These are phyloP conservation scores for Oidiodendron maius DNA, from an alignment of 495 filamentous ascomycete species.

Conservation along the genomic window DNA sequence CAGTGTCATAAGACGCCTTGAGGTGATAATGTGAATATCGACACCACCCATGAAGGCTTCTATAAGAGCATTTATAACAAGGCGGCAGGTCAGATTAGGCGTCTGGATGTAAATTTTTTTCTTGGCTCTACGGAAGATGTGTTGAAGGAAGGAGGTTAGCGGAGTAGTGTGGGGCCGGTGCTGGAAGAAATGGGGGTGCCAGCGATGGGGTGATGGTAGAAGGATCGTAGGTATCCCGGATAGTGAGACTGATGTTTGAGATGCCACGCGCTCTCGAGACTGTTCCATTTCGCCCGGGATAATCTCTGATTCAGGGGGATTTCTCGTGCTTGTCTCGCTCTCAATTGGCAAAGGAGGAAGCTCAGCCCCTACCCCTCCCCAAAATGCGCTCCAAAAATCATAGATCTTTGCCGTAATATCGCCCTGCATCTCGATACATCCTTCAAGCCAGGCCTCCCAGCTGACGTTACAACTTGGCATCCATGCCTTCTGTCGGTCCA, in stretches of 20 bases:
- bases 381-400: conserved; percentile 51
- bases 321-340: background rate
- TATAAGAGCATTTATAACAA: conserved; percentile 49
- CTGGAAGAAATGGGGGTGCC: conserved; percentile 49
- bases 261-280: background rate
- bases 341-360: background rate
- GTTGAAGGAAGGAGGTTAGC: conserved; percentile 56
- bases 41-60: conserved; percentile 52
- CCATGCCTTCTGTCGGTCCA: conserved; percentile 55
- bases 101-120: conserved; percentile 58
- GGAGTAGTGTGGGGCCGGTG: conserved; percentile 50
- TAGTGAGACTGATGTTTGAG: conserved; percentile 6
- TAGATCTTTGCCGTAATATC: conserved; percentile 46
- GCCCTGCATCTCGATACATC: conserved; percentile 55
- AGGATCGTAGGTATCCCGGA: conserved; percentile 39
- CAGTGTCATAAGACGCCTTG: conserved; percentile 60
- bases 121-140: conserved; percentile 43
- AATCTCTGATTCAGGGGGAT: background rate
- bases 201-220: conserved; percentile 63
- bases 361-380: conserved; percentile 35
- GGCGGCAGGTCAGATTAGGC: conserved; percentile 60
- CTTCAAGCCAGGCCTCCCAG: conserved; percentile 73
- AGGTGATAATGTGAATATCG: conserved; percentile 56
- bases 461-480: conserved; percentile 71
- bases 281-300: background rate